A percentile compares a stretch with the other conserved stretches of the same genome.
These are phyloP conservation scores for Amphibolis antarctica DNA, from an alignment of 106 monocot species.

Conservation along the genomic window DNA sequence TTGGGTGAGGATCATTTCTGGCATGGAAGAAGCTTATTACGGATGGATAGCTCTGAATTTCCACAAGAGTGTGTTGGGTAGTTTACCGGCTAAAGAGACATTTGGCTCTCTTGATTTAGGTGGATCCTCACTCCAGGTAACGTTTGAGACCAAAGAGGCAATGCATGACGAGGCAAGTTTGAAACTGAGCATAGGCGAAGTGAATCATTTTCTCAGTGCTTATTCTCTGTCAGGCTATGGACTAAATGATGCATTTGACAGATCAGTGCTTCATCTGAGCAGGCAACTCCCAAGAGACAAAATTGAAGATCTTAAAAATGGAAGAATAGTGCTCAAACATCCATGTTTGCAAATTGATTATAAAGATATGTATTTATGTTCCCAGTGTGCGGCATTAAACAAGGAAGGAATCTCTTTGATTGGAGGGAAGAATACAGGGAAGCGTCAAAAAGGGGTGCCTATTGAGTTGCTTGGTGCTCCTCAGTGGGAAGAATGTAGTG, in stretches of 20 bases:
- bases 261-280: slow-evolving; percentile 58
- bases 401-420: slow-evolving; percentile 41
- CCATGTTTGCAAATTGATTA: slow-evolving; percentile 87
- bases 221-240: slow-evolving; percentile 92
- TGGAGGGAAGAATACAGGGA: slow-evolving; percentile 18
- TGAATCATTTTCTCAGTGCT: slow-evolving; percentile 74
- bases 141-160: slow-evolving; percentile 64
- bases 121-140: slow-evolving; percentile 96
- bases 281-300: slow-evolving; percentile 14
- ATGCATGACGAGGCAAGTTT: slow-evolving; percentile 45
- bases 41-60: slow-evolving; percentile 97
- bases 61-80: slow-evolving; percentile 51
- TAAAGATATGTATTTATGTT: slow-evolving; percentile 62
- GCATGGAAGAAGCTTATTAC: slow-evolving; percentile 97
- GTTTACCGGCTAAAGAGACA: slow-evolving; percentile 38
- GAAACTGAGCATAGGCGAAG: slow-evolving; percentile 54
- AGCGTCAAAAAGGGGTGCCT: slow-evolving; percentile 25
- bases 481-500: slow-evolving; percentile 68
- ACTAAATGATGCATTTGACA: slow-evolving; percentile 95
- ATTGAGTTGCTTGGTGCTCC: slow-evolving; percentile 61
- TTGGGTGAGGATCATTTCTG: slow-evolving; percentile 70
- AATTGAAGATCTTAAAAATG: slow-evolving; percentile 18
- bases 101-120: slow-evolving; percentile 91
- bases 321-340: slow-evolving; percentile 53
- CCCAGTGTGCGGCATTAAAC: slow-evolving; percentile 42